Base-by-base conservation (phyloP, 371 early-diverging fungal genomes). In the Massospora cicadina region DNA sequence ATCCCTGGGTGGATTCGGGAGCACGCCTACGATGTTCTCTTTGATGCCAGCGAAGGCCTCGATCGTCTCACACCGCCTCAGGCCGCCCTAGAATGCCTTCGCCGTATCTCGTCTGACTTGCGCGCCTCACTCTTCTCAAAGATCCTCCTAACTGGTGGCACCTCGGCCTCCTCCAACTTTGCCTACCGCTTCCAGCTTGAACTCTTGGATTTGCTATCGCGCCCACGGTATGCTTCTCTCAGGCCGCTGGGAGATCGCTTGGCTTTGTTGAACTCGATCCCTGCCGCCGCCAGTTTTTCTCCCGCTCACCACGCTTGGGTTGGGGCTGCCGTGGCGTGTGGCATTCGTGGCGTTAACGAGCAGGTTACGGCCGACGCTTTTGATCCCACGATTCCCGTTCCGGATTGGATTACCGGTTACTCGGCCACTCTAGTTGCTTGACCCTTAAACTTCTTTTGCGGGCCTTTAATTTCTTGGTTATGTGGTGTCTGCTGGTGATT, bases 1-100 rank as follows among this genome's bases (percentile, higher is more conserved):
- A 30, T 60, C 32, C 60, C 60, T 30, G 60, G 60, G 12, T 60
- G 60, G 60, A 31, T 60, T 17, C 60, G 60, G 27, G 60, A 60
- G 27, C 23, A 27, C 23, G 23, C 60, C 60, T 60, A 60, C 30
- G 60, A 60, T 31, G 17, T 24, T 23, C 30, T 60, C 7, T 60
- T 60, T 26, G 31, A 60, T 31, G 23, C 25, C 3, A 60, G 31
- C 30, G 28, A 60, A 31, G 26, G 21, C 30, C 60, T 30, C 23
- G 60, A 60, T 31, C 10, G 21, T 10, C 17, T 60, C 17, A 28
- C 28, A 17, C 60, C 60, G 2, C 30, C 60, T 31, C 24, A 24
- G 32, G 60, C 30, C 3, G 26, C 30, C 7, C 31, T 60, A 60
- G 28, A 60, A 31, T 24, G 26, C 24, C 30, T 60, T 3, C 25